Evolutionary conservation across 495 filamentous ascomycete genomes (phyloP).

Genomic region (Hypoxylon lienhwacheense): DNA sequence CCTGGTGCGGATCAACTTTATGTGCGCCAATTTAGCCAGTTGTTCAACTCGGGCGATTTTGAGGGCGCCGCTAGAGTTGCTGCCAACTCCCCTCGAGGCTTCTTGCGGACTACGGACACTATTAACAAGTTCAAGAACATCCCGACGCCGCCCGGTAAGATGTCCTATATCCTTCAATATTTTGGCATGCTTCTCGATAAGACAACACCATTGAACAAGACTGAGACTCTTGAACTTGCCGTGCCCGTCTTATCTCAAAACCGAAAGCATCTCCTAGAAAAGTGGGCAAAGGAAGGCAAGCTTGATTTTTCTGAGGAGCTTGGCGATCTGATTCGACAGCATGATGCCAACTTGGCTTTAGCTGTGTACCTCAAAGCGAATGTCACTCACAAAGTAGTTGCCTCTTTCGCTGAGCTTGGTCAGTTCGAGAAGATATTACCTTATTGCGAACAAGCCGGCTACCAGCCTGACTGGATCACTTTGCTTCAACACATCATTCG

Average conservation of each 20-base stretch:
- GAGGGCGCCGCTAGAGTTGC: constrained; percentile 90
- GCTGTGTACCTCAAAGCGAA: constrained; percentile 86
- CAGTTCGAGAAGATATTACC: constrained; percentile 95
- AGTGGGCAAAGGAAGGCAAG: constrained; percentile 96
- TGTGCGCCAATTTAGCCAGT: constrained; percentile 84
- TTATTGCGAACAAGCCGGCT: constrained; percentile 79
- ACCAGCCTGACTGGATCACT: constrained; percentile 87
- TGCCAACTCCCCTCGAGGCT: constrained; percentile 93
- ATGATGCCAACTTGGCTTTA: constrained; percentile 84
- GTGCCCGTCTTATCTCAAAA: constrained; percentile 89
- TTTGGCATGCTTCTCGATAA: constrained; percentile 97
- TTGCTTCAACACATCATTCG: constrained; percentile 91
- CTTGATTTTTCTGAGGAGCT: constrained; percentile 93
- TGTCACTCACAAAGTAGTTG: constrained; percentile 87
- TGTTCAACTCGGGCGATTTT: constrained; percentile 75
- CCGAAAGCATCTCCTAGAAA: constrained; percentile 93
- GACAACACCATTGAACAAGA: constrained; percentile 77
- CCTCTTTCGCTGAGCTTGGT: constrained; percentile 90
- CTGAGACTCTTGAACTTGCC: constrained; percentile 92
- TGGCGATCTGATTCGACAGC: constrained; percentile 86
- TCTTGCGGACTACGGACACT: constrained; percentile 88
- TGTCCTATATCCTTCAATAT: constrained; percentile 94
- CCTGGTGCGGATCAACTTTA: constrained; percentile 96
- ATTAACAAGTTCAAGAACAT: constrained; percentile 93
- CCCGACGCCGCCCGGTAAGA: constrained; percentile 70